phyloP scores from a whole-genome alignment of 768 basidiomycete species.

The Podaxis sp. region DNA sequence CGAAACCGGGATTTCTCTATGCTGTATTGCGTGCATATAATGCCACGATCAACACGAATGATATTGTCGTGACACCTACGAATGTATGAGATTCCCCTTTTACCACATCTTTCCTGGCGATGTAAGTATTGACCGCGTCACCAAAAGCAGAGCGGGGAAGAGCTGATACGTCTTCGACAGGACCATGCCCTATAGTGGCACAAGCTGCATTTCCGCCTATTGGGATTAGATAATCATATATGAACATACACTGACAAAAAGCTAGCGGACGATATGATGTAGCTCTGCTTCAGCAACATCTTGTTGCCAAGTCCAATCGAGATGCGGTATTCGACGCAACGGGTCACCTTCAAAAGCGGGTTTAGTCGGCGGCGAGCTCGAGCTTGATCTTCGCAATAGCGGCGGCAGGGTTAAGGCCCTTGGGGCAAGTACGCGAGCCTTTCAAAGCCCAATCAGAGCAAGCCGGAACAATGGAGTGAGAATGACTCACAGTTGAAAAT shows the following conservation, averaged over 20 bases:
- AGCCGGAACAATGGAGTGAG: slow-evolving; percentile 2
- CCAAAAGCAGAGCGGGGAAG: too few species aligned
- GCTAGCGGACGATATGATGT: neutral
- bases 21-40: slow-evolving; percentile 64
- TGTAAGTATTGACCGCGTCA: slow-evolving; percentile 39
- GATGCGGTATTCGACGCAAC: neutral
- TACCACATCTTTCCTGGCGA: slow-evolving; percentile 65
- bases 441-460: neutral
- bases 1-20: slow-evolving; percentile 58
- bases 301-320: neutral
- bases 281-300: neutral
- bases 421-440: slow-evolving; percentile 95
- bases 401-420: slow-evolving; percentile 89
- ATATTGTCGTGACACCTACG: slow-evolving; percentile 14
- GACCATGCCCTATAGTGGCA: slow-evolving; percentile 84
- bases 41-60: slow-evolving; percentile 35
- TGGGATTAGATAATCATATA: slow-evolving; percentile 22
- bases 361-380: slow-evolving; percentile 73
- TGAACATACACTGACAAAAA: neutral
- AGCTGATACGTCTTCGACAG: slow-evolving; percentile 26
- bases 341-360: neutral
- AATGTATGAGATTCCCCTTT: neutral
- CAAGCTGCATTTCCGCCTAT: slow-evolving; percentile 79
- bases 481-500: slow-evolving; percentile 86
- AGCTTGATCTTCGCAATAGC: slow-evolving; percentile 95